Percentiles rank a stretch among this genome's conserved stretches.
These are phyloP conservation scores for Diaporthe destruens DNA, from an alignment of 2,329 filamentous ascomycete genomes.

Conservation along the genomic window DNA sequence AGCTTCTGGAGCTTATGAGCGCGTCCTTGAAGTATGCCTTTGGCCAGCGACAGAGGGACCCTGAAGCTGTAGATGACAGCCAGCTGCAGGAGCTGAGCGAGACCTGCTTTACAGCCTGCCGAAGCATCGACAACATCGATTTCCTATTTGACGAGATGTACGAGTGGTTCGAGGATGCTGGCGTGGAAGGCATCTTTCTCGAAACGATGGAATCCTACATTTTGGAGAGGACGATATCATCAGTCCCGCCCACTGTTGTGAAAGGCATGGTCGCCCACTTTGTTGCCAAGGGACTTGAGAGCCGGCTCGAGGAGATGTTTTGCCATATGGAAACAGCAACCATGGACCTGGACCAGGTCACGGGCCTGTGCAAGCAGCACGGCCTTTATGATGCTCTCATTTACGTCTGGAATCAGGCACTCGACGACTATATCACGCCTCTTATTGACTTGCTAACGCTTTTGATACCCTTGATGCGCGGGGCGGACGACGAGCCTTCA, in stretches of 20 bases:
- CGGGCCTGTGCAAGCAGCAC: conserved; percentile 89
- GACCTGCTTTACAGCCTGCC: conserved; percentile 85
- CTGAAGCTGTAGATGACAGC: conserved; percentile 60
- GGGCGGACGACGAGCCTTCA: conserved; percentile 64
- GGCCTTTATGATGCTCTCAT: conserved; percentile 94
- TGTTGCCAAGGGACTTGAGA: conserved; percentile 79
- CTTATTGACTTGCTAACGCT: conserved; percentile 84
- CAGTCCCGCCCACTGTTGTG: conserved; percentile 84
- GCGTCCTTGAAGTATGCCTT: conserved; percentile 94
- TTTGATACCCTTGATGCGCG: conserved; percentile 69
- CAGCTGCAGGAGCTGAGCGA: conserved; percentile 84
- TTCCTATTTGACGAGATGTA: conserved; percentile 94
- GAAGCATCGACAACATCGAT: conserved; percentile 80
- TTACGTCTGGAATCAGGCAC: conserved; percentile 95
- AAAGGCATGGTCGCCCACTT: conserved; percentile 89
- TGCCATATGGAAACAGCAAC: conserved; percentile 92
- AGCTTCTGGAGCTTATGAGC: conserved; percentile 91
- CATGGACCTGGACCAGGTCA: conserved; percentile 94
- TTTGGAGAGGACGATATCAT: conserved; percentile 79
- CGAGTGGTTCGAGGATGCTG: conserved; percentile 86
- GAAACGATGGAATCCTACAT: conserved; percentile 92
- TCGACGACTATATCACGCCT: conserved; percentile 91
- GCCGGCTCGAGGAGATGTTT: conserved; percentile 90
- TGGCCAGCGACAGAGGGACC: conserved; percentile 69
- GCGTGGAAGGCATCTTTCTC: conserved; percentile 81